A percentile compares a stretch with the other conserved stretches of the same genome.
phyloP scores from a whole-genome alignment of 257 asterid genomes.

The Plantago major region DNA sequence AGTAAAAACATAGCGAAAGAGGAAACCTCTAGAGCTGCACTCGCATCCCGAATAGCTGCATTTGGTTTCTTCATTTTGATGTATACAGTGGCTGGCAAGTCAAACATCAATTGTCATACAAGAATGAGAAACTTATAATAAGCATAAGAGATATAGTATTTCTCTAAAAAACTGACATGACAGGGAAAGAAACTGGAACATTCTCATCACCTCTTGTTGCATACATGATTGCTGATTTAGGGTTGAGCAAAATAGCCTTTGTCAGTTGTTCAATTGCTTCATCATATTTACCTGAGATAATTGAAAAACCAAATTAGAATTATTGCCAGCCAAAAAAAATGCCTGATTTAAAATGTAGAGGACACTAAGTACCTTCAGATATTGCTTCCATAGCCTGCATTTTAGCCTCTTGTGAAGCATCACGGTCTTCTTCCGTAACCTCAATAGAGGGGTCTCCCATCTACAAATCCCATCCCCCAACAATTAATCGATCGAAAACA shows the following conservation, averaged over 20 bases:
- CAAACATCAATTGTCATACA: slow-evolving; percentile 10
- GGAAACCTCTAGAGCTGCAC: slow-evolving; percentile 84
- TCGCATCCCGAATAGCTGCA: slow-evolving; percentile 96
- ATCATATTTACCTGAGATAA: slow-evolving; percentile 65
- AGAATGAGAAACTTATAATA: neutral
- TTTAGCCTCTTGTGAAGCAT: slow-evolving; percentile 93
- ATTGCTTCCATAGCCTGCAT: slow-evolving; percentile 88
- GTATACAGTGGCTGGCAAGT: slow-evolving; percentile 64
- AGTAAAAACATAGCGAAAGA: neutral
- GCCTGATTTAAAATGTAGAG: neutral
- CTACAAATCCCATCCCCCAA: slow-evolving; percentile 32
- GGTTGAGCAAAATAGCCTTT: slow-evolving; percentile 73
- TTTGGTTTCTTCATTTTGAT: slow-evolving; percentile 96
- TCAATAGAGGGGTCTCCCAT: slow-evolving; percentile 89
- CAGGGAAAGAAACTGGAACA: neutral
- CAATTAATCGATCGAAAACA: slow-evolving; percentile 2
- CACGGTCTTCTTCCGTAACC: slow-evolving; percentile 85
- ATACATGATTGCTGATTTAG: slow-evolving; percentile 95
- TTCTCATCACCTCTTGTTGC: slow-evolving; percentile 65
- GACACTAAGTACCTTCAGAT: slow-evolving; percentile 61
- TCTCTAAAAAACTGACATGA: neutral
- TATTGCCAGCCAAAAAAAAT: neutral
- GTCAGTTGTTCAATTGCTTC: slow-evolving; percentile 83
- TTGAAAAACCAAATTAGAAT: slow-evolving; percentile 2
- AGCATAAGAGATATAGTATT: neutral